phyloP scores from a whole-genome alignment of 1,139 yeast species.

The Debaryomycetaceae sp. region DNA sequence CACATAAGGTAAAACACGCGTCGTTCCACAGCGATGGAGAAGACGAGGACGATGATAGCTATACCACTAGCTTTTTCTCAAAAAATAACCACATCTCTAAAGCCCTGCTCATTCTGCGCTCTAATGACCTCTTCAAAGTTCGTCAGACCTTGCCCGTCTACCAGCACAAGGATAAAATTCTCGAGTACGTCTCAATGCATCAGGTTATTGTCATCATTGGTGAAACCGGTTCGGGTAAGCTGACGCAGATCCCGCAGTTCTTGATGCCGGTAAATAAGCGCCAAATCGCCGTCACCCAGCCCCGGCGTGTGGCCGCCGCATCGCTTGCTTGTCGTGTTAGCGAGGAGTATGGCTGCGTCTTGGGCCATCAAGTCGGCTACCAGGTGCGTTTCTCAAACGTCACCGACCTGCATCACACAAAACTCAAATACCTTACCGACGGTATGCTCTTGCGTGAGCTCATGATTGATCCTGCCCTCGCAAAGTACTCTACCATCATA shows the following conservation, averaged over 20 bases:
- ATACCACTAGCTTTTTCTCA: conserved; percentile 6
- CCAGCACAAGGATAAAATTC: conserved; percentile 55
- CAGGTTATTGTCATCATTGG: conserved; percentile 80
- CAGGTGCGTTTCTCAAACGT: conserved; percentile 68
- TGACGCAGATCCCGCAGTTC: conserved; percentile 95
- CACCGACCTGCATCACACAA: conserved; percentile 36
- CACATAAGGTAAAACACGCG: conserved; percentile 1
- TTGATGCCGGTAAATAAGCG: conserved; percentile 42
- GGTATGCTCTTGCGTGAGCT: conserved; percentile 94
- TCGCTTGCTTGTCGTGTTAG: conserved; percentile 89
- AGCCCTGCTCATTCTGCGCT: conserved; percentile 24
- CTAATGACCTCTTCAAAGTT: conserved; percentile 35
- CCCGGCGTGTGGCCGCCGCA: conserved; percentile 95
- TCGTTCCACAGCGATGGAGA: conserved; percentile 8
- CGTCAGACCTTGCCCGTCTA: conserved; percentile 66
- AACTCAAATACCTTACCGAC: conserved; percentile 80
- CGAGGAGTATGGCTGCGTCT: conserved; percentile 66
- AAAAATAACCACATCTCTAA: conserved; percentile 3
- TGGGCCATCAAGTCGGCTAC: conserved; percentile 88
- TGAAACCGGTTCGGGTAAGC: conserved; percentile 97
- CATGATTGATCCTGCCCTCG: conserved; percentile 60
- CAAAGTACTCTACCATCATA: conserved; percentile 64
- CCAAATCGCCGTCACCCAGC: conserved; percentile 86
- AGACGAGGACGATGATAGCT: conserved; percentile 15
- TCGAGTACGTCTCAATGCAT: conserved; percentile 42